Conservation (phyloP, 345 rosid species). For the Salix brachista region DNA sequence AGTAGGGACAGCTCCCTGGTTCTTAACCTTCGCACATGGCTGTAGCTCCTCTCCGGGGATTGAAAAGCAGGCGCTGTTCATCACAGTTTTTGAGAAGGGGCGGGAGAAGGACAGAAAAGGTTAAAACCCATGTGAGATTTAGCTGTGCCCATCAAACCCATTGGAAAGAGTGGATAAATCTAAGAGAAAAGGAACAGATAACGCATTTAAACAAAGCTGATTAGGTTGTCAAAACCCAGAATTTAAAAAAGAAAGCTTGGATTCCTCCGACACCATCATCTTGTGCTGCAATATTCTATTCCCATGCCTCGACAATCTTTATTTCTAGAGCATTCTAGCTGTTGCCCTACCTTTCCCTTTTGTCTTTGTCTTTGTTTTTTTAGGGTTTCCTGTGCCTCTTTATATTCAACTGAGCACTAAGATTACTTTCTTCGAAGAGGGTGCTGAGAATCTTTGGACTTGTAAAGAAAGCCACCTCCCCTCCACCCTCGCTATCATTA, state of each 20-base stretch:
- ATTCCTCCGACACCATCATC: slow-evolving; percentile 43
- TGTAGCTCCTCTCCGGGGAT: background rate
- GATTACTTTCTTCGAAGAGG: slow-evolving; percentile 25
- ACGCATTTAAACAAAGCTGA: slow-evolving; percentile 7
- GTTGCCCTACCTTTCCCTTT: slow-evolving; percentile 18
- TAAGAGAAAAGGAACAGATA: slow-evolving; percentile 13
- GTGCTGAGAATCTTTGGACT: slow-evolving; percentile 45
- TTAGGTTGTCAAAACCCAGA: background rate
- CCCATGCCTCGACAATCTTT: slow-evolving; percentile 8
- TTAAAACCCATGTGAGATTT: slow-evolving; percentile 2
- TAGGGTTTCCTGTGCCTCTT: background rate
- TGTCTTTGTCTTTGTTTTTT: background rate
- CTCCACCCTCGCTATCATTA: slow-evolving; percentile 6
- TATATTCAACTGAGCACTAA: slow-evolving; percentile 24
- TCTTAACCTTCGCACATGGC: slow-evolving; percentile 33
- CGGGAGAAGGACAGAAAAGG: background rate
- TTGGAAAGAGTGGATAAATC: slow-evolving; percentile 8
- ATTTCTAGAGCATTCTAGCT: slow-evolving; percentile 9
- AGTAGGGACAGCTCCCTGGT: slow-evolving; percentile 27
- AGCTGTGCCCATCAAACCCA: background rate
- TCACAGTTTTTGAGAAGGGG: background rate
- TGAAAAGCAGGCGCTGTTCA: no score
- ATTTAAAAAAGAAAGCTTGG: slow-evolving; percentile 15
- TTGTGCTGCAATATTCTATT: slow-evolving; percentile 26
- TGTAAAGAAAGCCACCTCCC: background rate